Percentiles rank a stretch among this genome's conserved stretches.
phyloP scores from a whole-genome alignment of 768 basidiomycete genomes.

The Suillus subalutaceus region DNA sequence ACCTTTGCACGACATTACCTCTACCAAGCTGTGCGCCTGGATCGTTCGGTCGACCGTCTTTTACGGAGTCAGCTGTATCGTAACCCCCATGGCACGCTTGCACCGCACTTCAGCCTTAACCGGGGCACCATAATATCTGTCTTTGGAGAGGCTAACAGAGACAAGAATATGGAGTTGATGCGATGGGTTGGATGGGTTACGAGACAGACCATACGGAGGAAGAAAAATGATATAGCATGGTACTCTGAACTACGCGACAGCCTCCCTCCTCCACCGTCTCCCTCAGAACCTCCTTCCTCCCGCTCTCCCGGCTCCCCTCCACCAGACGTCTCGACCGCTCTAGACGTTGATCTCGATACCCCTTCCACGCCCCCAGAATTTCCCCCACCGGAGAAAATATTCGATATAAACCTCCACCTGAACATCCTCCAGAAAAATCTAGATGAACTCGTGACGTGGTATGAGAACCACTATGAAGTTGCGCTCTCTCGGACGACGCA shows the following conservation, averaged over 20 bases:
- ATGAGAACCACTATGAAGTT: constrained; percentile 38
- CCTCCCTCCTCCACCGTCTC: constrained; percentile 17
- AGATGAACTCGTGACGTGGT: constrained; percentile 49
- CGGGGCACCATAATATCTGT: constrained; percentile 58
- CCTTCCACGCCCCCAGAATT: constrained; percentile 19
- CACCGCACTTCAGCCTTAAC: constrained; percentile 60
- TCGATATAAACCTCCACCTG: constrained; percentile 62
- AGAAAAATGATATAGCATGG: constrained; percentile 48
- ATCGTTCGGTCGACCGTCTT: constrained; percentile 37
- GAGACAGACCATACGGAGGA: constrained; percentile 47
- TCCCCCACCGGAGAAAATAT: constrained; percentile 28
- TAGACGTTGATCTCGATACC: constrained; percentile 32
- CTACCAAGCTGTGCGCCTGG: constrained; percentile 51
- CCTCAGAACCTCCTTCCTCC: constrained; percentile 9
- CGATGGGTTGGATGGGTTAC: constrained; percentile 58
- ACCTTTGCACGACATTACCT: constrained; percentile 70
- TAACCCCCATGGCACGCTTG: constrained; percentile 35
- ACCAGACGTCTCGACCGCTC: constrained; percentile 19
- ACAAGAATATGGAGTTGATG: constrained; percentile 61
- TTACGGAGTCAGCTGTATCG: constrained; percentile 38
- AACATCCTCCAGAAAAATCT: constrained; percentile 57
- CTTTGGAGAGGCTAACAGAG: constrained; percentile 58
- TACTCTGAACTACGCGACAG: constrained; percentile 38
- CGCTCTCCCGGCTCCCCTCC: constrained; percentile 17
- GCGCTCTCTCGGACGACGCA: constrained; percentile 54